Conservation (phyloP, 2,329 filamentous ascomycete species). For the Sporothrix luriei region DNA sequence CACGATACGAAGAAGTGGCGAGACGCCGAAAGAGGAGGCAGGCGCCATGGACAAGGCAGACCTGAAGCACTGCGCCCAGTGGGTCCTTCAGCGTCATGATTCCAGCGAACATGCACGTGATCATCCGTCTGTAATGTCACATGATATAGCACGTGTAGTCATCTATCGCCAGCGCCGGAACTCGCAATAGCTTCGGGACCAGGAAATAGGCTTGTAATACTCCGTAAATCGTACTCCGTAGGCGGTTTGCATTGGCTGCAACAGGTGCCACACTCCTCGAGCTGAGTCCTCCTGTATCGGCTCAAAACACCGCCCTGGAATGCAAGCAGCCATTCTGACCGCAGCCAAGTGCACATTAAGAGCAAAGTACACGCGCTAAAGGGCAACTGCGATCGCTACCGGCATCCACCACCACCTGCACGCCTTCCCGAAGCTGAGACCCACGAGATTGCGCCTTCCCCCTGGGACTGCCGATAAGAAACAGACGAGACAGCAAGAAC, state of each 20-base stretch:
- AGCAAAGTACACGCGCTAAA: neutral
- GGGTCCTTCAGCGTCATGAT: constrained; percentile 22
- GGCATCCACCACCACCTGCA: neutral
- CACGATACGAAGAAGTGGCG: neutral
- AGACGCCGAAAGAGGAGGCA: constrained; percentile 14
- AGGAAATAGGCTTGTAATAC: too few species aligned
- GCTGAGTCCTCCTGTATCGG: constrained; percentile 28
- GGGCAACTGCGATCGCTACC: neutral
- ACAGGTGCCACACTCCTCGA: neutral
- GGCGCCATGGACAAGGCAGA: constrained; percentile 12
- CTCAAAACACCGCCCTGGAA: neutral
- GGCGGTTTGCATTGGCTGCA: constrained; percentile 26
- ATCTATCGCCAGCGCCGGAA: neutral
- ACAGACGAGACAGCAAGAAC: constrained; percentile 18
- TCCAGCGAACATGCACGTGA: neutral
- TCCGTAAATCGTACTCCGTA: too few species aligned
- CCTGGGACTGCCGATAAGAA: constrained; percentile 27
- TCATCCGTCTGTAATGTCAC: neutral
- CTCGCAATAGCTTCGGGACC: neutral
- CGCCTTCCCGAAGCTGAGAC: neutral
- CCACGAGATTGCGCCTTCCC: constrained; percentile 29
- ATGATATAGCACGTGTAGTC: neutral
- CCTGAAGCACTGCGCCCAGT: constrained; percentile 21
- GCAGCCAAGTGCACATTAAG: constrained; percentile 22
- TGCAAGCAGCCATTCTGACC: constrained; percentile 9